These are phyloP conservation scores for Erysimum cheiranthoides DNA, from an alignment of 345 rosid species.

Conservation along the genomic window DNA sequence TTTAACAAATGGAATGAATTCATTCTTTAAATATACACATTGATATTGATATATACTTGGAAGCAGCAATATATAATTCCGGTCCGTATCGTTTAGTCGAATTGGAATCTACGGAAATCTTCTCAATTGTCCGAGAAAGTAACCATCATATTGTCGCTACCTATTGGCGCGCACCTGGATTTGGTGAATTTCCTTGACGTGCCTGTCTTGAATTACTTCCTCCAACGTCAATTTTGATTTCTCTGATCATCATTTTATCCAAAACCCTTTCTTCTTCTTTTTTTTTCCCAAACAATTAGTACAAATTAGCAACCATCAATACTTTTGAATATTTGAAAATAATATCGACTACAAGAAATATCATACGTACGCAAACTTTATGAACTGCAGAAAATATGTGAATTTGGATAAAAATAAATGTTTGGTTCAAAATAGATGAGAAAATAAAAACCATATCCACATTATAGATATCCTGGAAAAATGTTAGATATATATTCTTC, in stretches of 20 bases:
- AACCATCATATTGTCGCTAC: not conserved
- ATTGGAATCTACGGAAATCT: not conserved
- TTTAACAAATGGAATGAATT: not conserved
- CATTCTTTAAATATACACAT: too few species aligned
- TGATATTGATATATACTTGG: not conserved
- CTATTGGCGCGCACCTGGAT: constrained; percentile 18
- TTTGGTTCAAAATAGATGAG: not conserved
- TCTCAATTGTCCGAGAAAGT: not conserved
- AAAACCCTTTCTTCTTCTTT: constrained; percentile 10
- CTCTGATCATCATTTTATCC: constrained; percentile 18
- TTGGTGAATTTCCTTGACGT: constrained; percentile 4
- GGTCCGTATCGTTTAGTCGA: not conserved
- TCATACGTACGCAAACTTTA: not conserved
- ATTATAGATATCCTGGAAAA: not conserved
- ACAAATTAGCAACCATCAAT: not conserved
- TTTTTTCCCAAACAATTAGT: constrained; percentile 7
- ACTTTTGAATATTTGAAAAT: not conserved
- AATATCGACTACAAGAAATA: too few species aligned
- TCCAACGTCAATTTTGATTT: constrained; percentile 27
- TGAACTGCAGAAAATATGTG: not conserved
- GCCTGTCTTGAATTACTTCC: constrained; percentile 28
- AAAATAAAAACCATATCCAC: not conserved
- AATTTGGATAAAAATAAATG: too few species aligned
- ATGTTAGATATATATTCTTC: not conserved
- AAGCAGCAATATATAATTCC: not conserved